These are phyloP conservation scores for Oehlia diaphana DNA, from an alignment of 192 early-diverging fungal species.

Conservation along the genomic window DNA sequence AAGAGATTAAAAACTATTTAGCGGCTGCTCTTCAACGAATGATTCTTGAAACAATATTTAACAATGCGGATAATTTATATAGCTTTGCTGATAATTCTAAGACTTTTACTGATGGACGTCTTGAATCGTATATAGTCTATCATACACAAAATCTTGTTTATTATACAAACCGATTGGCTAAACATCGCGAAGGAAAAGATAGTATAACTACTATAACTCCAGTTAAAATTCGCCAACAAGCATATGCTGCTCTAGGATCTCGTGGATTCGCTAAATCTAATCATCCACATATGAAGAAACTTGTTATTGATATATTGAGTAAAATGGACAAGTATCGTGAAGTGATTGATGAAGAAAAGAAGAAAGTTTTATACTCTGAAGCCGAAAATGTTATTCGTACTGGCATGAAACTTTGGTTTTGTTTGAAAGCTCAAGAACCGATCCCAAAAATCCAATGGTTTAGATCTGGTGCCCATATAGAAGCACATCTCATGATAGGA, in stretches of 20 bases:
- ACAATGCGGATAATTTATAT: background rate
- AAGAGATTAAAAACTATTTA: background rate
- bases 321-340: background rate
- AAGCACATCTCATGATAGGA: background rate
- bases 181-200: background rate
- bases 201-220: background rate
- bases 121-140: background rate
- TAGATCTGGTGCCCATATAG: background rate
- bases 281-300: background rate
- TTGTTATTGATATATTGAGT: background rate
- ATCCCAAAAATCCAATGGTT: background rate
- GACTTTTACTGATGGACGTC: background rate
- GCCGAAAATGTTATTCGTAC: background rate
- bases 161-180: background rate
- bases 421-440: constrained; percentile 14
- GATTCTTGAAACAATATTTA: constrained; percentile 9
- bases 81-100: background rate
- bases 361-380: background rate
- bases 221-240: constrained; percentile 14
- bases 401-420: background rate
- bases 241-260: background rate
- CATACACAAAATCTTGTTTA: background rate
- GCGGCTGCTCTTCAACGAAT: constrained; percentile 2
- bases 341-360: background rate
- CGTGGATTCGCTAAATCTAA: background rate